Evolutionary conservation across 306 rosid genomes (phyloP), one percentile per base, ranked within the genome.

Genomic region (Castanospermum australe): DNA sequence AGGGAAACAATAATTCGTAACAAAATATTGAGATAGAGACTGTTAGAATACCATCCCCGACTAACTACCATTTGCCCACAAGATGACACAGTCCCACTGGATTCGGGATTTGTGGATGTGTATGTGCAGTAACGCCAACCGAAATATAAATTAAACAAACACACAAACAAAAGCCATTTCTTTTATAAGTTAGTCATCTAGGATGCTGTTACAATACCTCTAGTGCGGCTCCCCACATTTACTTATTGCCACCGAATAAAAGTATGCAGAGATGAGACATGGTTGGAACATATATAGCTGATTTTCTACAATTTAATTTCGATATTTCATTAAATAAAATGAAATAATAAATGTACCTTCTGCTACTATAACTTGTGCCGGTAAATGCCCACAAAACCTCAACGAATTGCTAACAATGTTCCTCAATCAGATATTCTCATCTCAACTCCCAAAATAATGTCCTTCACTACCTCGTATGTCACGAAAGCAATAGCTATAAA

Each of bases 401-500:
- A 52, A 57, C 41, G 67, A 50, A 61, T 24, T 33, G 59, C 76
- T 30, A 45, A 68, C 33, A 6, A 60, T 25, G 45, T 57, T 28
- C 63, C 68, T 81, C 48, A 84, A 71, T 87, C 86, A 22, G 88
- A 84, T 73, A 87, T 84, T 83, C 86, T 81, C 78, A 79, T 78
- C 64, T 84, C 88, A 50, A 84, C 86, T 78, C 90, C 90, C 44
- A 84, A 84, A 70, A 84, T 28, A 3, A n/a, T 47, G 35, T 84
- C 86, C 84, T 84, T 84, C 56, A 81, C 88, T 32, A 44, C 36
- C 82, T 84, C 90, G 4, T 84, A 87, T 17, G 87, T 83, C 17
- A 87, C 87, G 13, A 87, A 87, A 3, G 88, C 80, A 50, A 84
- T 87, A 14, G 90, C 86, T 63, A 87, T 87, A 41, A 88, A 87